Conservation (phyloP, 148 eudicot species). For the Rhododendron kiyosumense region DNA sequence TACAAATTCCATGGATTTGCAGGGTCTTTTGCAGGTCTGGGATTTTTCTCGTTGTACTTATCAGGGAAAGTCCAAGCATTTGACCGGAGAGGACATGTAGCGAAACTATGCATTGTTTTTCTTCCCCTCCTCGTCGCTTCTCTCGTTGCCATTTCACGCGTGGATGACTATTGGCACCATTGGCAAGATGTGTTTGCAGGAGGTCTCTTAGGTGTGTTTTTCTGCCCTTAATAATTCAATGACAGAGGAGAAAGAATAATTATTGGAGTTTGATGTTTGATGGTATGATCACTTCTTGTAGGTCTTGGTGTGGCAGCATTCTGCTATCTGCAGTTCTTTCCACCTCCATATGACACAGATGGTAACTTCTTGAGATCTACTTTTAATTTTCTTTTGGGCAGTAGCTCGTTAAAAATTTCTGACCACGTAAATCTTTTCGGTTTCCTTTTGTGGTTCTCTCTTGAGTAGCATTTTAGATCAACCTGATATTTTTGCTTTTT, state of each 20-base stretch:
- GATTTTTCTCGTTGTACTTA: constrained; percentile 66
- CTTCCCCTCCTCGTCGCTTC: constrained; percentile 69
- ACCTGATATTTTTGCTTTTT: neutral
- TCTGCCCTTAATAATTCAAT: neutral
- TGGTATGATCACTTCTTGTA: constrained; percentile 14
- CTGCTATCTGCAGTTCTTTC: constrained; percentile 89
- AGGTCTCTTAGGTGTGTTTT: constrained; percentile 54
- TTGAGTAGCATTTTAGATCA: too few relatives aligned
- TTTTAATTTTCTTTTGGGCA: neutral
- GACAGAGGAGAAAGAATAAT: neutral
- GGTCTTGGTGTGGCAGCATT: constrained; percentile 57
- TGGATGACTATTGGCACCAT: constrained; percentile 96
- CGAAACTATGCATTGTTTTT: constrained; percentile 63
- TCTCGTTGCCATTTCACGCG: constrained; percentile 79
- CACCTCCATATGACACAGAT: constrained; percentile 52
- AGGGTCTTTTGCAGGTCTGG: constrained; percentile 97
- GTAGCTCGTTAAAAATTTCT: neutral
- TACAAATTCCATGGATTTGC: constrained; percentile 10
- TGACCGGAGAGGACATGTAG: constrained; percentile 67
- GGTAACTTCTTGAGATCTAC: constrained; percentile 30
- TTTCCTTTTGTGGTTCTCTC: too few relatives aligned
- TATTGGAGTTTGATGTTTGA: neutral
- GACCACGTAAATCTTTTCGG: neutral
- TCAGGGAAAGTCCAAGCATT: constrained; percentile 65
- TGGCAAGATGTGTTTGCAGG: constrained; percentile 92